Conservation (phyloP, 257 asterid species). For the Scutellaria galericulata region DNA sequence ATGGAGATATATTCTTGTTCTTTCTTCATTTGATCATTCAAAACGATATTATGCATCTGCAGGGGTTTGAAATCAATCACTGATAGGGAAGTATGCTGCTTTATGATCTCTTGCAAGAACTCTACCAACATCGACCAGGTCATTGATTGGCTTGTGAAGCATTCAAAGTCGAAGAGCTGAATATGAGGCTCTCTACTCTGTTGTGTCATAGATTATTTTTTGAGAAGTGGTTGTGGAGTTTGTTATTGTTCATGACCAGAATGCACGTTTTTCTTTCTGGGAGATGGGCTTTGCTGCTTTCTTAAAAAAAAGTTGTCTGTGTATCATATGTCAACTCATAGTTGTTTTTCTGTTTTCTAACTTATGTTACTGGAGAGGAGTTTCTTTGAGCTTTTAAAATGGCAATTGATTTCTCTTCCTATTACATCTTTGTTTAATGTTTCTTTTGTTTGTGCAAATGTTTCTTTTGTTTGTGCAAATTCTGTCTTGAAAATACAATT, state of each 20-base stretch:
- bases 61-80: conserved; percentile 85
- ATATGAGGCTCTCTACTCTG: conserved; percentile 16
- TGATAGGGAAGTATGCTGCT: conserved; percentile 98
- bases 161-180: conserved; percentile 90
- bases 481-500: too few relatives aligned
- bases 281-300: conserved; percentile 42
- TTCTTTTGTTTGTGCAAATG: not conserved
- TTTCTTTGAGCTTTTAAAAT: conserved; percentile 30
- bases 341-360: conserved; percentile 29
- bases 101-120: conserved; percentile 97
- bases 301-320: conserved; percentile 30
- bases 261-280: conserved; percentile 43
- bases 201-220: conserved; percentile 40
- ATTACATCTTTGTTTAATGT: not conserved
- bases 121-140: conserved; percentile 94
- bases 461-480: conserved; percentile 2
- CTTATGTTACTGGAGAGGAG: conserved; percentile 29
- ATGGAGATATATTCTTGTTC: not conserved
- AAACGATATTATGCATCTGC: conserved; percentile 30
- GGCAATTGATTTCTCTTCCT: conserved; percentile 14
- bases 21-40: not conserved
- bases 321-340: conserved; percentile 41
- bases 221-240: conserved; percentile 36
- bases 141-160: conserved; percentile 95
- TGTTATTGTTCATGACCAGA: conserved; percentile 38